Percentiles rank a stretch among this genome's conserved stretches.
phyloP scores from a whole-genome alignment of 2,329 filamentous ascomycete species.

The Aureobasidium sp. region DNA sequence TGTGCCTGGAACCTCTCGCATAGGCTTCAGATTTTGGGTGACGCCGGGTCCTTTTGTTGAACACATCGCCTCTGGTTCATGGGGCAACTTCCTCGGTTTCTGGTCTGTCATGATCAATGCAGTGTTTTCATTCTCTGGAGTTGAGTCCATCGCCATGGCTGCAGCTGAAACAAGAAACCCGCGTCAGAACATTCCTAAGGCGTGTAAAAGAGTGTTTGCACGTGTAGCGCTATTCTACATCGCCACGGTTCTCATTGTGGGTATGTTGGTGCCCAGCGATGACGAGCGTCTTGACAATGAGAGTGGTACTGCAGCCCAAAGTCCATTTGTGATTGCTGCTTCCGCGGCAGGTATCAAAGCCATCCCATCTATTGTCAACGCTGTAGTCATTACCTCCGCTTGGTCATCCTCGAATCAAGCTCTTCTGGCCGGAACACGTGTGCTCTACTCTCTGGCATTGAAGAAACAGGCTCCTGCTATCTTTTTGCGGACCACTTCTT shows the following conservation, averaged over 20 bases:
- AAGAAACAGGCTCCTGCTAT: slow-evolving; percentile 65
- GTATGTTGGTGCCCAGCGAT: slow-evolving; percentile 57
- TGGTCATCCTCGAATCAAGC: slow-evolving; percentile 72
- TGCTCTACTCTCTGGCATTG: slow-evolving; percentile 62
- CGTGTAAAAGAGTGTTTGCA: slow-evolving; percentile 73
- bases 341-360: slow-evolving; percentile 52
- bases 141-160: slow-evolving; percentile 71
- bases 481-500: slow-evolving; percentile 61
- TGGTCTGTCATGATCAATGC: slow-evolving; percentile 55
- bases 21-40: slow-evolving; percentile 39
- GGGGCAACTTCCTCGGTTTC: slow-evolving; percentile 38
- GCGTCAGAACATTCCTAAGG: slow-evolving; percentile 64
- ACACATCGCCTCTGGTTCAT: slow-evolving; percentile 27
- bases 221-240: slow-evolving; percentile 76
- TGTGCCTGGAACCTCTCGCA: slow-evolving; percentile 30
- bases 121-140: slow-evolving; percentile 70
- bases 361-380: slow-evolving; percentile 63
- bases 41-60: slow-evolving; percentile 36
- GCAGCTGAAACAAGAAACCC: slow-evolving; percentile 75
- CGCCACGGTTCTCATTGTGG: slow-evolving; percentile 62
- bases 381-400: slow-evolving; percentile 64
- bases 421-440: slow-evolving; percentile 65
- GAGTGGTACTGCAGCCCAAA: slow-evolving; percentile 44
- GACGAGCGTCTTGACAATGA: slow-evolving; percentile 50
- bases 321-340: slow-evolving; percentile 70